Base-by-base conservation (phyloP, 306 rosid genomes). In the Casuarina cunninghamiana region DNA sequence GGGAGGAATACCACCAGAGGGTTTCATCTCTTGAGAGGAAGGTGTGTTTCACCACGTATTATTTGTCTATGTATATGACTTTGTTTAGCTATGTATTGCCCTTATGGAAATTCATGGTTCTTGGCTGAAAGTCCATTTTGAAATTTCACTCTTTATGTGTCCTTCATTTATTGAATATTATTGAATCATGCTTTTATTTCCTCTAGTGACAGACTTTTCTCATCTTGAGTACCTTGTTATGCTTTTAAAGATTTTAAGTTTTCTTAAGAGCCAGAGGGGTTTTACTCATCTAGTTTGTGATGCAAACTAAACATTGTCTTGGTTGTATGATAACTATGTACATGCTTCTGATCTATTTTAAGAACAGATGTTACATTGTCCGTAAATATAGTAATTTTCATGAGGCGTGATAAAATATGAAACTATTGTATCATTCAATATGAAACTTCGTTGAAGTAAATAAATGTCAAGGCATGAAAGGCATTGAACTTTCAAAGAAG, bases 1-100 rank as follows among this genome's bases (percentile, higher is more conserved):
- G 99, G 58, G 99, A 96, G 94, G 99, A 93, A 82, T 93, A 93
- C 87, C 99, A 96, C 82, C 97, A 96, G 71, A 93, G 96, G 86
- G 96, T 91, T 83, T 78, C 98, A 83, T 86, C 85, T 72, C 80
- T 96, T 43, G 99, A 96, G 85, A 88, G 98, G 85, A 96, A 91
- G 99, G 99, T 93, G 81, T 37, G 55, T 74, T 74, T 68, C 74
- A 72, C 68, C 48, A 48, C 67, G 69, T 61, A 44, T 49, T 37
- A 54, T n/a, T 53, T 81, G 61, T 61, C 70, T 75, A 77, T 68
- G 48, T 73, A 45, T 71, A 11, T 5, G 53, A 71, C n/a, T 45
- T 60, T 37, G 51, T 80, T 50, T 5, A 32, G 35, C 4, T 21
- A 7, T 15, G 26, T 19, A 35, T 63, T 37, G 54, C 4, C 32